Base-by-base conservation (phyloP, 768 basidiomycete species). In the Boletus reticulatus region DNA sequence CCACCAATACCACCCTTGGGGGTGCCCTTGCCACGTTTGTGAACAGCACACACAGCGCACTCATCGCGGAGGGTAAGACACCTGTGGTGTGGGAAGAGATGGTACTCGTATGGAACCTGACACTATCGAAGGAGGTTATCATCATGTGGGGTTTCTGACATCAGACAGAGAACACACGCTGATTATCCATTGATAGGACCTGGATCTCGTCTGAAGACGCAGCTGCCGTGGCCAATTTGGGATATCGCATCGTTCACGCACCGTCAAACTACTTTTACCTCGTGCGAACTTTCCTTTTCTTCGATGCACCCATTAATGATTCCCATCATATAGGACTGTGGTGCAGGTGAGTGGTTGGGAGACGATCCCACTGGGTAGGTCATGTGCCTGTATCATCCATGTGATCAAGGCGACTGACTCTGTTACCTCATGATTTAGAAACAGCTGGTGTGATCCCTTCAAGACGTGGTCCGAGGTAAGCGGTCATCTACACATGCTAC, bases 61-160 rank as follows among this genome's bases (percentile, higher is more conserved):
- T 94, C 46, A 72, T 68, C 10, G 70, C 71, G 0, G 63, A 78
- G 2, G 85, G 84, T 0, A 94, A 93, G 72, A 87, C 81, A 0
- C 85, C 90, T 2, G 84, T 92, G 32, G 89, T 94, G 6, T 93
- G 90, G 88, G 85, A 94, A 75, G 84, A 84, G 57, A 79, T 83
- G 79, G 71, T 76, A 10, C 52, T 75, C n/a, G 31, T 62, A n/a
- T 71, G 69, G 60, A 73, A 77, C 47, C 60, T 81, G 11, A 72
- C 67, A 0, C 69, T 81, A 1, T 62, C 62, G 20, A 75, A 76
- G 34, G 75, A 79, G 39, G 76, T 77, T 9, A 59, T 80, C 51
- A 63, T 80, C 48, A 71, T 80, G 75, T 77, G 32, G 6, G 61
- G 17, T 19, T 10, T 2, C 1, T n/a, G 11, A 14, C 17, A 36